Base-by-base conservation (phyloP, 805 yeast species). In the Maudiozyma serrabonitensis region DNA sequence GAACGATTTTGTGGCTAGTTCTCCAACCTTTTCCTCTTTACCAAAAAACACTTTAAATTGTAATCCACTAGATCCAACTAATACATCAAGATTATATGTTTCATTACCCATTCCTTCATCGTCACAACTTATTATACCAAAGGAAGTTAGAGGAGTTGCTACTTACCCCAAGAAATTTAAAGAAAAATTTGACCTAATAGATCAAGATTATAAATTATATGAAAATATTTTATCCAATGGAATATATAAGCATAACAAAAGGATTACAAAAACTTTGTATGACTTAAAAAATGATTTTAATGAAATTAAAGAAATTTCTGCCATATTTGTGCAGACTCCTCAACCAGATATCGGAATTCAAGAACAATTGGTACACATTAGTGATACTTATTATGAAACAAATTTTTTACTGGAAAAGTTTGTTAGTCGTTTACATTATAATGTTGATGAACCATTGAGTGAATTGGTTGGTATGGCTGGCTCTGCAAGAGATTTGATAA, bases 11-110 rank as follows among this genome's bases (percentile, higher is more conserved):
- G 54, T 66, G 1, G 61, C 63, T 23, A 63, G 64, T 38, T 63
- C 67, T 1, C 61, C 68, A 2, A 63, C 68, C 7, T 59, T 67
- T 28, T 59, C 68, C 1, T 57, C 64, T 4, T 47, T 67, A 34
- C 66, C 67, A 6, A 64, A 61, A 41, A 66, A 60, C 46, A 58
- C 59, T 11, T 49, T 66, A 11, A 66, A 64, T 32, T 62, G 69
- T 26, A 64, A 67, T 37, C 70, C 70, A 9, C 45, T 59, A 41
- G 69, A 67, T 54, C 69, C 70, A 13, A 59, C 68, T 1, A 64
- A 61, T 47, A 65, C 69, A 2, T 62, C 68, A 1, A 53, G 62
- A 50, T 58, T 63, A n/a, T 66, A 66, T 50, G 60, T 62, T 13
- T 60, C 56, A 13, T 51, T 67, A 46, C 69, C 70, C 8, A 54